Percentiles rank a stretch among this genome's conserved stretches.
phyloP scores from a whole-genome alignment of 805 yeast genomes.

The Ogataea pini region DNA sequence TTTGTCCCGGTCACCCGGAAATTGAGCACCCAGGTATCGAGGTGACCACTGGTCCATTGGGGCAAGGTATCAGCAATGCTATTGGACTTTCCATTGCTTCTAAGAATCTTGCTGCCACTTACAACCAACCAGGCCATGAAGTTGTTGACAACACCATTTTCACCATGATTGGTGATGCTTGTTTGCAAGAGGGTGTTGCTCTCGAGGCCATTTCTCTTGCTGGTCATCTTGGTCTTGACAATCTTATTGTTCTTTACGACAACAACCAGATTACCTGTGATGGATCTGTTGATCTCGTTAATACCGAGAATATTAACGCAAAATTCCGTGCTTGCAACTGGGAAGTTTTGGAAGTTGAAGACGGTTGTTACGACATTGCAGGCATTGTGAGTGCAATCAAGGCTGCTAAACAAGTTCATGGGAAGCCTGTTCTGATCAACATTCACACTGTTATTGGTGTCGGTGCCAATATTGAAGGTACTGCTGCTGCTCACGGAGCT shows the following conservation, averaged over 20 bases:
- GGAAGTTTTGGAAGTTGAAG: constrained; percentile 74
- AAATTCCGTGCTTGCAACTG: constrained; percentile 93
- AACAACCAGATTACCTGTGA: constrained; percentile 96
- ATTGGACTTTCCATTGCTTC: constrained; percentile 96
- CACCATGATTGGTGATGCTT: constrained; percentile 91
- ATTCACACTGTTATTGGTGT: constrained; percentile 89
- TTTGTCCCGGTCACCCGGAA: constrained; percentile 98
- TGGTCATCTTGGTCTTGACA: constrained; percentile 90
- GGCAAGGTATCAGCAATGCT: constrained; percentile 95
- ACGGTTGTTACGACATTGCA: constrained; percentile 78
- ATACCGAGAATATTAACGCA: constrained; percentile 86
- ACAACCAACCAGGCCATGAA: constrained; percentile 79
- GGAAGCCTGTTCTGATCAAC: constrained; percentile 89
- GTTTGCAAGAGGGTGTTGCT: constrained; percentile 96
- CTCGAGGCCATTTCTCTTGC: constrained; percentile 93
- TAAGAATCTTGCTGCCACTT: constrained; percentile 85
- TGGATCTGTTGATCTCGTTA: constrained; percentile 85
- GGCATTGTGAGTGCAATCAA: constrained; percentile 71
- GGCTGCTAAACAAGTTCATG: constrained; percentile 66
- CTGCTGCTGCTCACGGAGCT: constrained; percentile 93
- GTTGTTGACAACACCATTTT: constrained; percentile 76
- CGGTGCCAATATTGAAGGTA: constrained; percentile 83
- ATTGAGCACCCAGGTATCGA: constrained; percentile 89
- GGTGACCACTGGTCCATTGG: constrained; percentile 98
- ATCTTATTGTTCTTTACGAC: constrained; percentile 92